Conservation (phyloP, 192 early-diverging fungal species). For the Phycomyces blakesleeanus region DNA sequence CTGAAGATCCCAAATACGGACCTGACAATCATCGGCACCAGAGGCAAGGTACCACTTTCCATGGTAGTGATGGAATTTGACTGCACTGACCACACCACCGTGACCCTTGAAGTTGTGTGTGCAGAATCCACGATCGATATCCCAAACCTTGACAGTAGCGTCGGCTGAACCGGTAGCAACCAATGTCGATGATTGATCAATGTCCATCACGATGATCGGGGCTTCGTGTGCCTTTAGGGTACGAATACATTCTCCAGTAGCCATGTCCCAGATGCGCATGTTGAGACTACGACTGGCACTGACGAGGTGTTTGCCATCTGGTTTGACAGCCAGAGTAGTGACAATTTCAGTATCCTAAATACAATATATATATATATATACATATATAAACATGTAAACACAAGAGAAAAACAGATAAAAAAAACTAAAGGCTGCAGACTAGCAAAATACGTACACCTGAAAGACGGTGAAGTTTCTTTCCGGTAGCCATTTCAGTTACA, state of each 20-base stretch:
- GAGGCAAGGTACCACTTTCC: constrained; percentile 78
- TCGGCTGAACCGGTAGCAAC: constrained; percentile 97
- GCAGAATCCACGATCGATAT: constrained; percentile 86
- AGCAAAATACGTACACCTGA: constrained; percentile 50
- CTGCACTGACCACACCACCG: constrained; percentile 78
- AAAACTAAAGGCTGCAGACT: too few relatives aligned
- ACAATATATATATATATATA: not conserved
- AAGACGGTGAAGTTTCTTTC: constrained; percentile 57
- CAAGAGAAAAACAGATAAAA: not conserved
- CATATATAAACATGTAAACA: not conserved
- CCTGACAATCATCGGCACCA: constrained; percentile 88
- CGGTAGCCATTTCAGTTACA: constrained; percentile 66
- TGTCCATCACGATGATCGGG: constrained; percentile 89
- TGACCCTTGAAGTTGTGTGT: constrained; percentile 97
- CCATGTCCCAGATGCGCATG: constrained; percentile 75
- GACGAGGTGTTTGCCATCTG: constrained; percentile 73
- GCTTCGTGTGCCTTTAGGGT: constrained; percentile 89
- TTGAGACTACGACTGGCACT: constrained; percentile 78
- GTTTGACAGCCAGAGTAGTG: constrained; percentile 82
- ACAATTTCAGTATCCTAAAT: constrained; percentile 78
- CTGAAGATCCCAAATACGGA: constrained; percentile 88
- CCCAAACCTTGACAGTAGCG: constrained; percentile 93
- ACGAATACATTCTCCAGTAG: constrained; percentile 53
- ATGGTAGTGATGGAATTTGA: constrained; percentile 94
- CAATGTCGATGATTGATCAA: constrained; percentile 83